Evolutionary conservation across 306 rosid species (phyloP), one percentile per base, ranked within the genome.

Genomic region (Cicer bijugum): DNA sequence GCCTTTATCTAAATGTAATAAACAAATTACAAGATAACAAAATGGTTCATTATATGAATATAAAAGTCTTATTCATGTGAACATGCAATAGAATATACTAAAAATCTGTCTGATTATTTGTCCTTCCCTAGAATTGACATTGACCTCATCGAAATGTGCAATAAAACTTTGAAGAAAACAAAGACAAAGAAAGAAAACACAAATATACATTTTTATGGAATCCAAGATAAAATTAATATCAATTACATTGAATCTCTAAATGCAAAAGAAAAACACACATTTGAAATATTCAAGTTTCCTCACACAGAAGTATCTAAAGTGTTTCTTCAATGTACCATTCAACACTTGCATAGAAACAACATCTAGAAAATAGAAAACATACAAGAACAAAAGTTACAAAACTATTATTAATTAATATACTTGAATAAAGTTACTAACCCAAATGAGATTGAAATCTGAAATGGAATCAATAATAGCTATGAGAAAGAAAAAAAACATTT

Each of bases 21-120:
- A 44, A 42, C 51, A 23, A 44, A 47, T 9, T 44, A 28, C 44
- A 37, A 44, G 20, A 59, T 35, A 60, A 60, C 12, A 51, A 45
- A 53, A 47, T 12, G 44, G 48, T 40, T 12, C 58, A 12, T 11
- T 58, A 58, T 59, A 61, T 23, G 52, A 62, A 76, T 76, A 76
- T 62, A 58, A 75, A 51, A 80, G 12, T 44, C 56, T 14, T 10
- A 47, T 19, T 19, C 87, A 86, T 87, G 96, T 84, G 89, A 82
- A 78, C 76, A 76, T 69, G 69, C 66, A 77, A 73, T 69, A 85
- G 66, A 74, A 89, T 82, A 87, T 74, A 68, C 84, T 82, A 80
- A 58, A 84, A 70, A 45, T 55, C 61, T 75, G 83, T 77, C 74
- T 8, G 61, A 47, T 68, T 40, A 56, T 51, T 57, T 74, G 75